Evolutionary conservation across 192 early-diverging fungal genomes (phyloP), one percentile per base, ranked within the genome.

Genomic region (Backusella mclennaniae): DNA sequence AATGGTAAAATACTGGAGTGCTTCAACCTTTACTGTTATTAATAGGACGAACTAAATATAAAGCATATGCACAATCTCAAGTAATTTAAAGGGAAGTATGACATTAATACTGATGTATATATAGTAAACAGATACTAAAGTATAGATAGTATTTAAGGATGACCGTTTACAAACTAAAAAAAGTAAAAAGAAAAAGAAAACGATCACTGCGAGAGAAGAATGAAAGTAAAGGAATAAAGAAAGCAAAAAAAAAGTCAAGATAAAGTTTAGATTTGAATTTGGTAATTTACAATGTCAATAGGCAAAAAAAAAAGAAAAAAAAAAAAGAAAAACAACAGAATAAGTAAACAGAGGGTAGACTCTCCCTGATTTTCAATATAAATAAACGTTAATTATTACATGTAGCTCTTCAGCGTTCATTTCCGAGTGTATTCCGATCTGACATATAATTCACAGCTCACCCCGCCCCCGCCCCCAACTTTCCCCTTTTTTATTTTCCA

Each of bases 321-420:
- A n/a, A 21, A 53, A 19, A 56, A 56, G 6, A 56, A 56, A 56
- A 56, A n/a, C 49, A n/a, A 19, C 15, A 52, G 49, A 39, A 39
- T 44, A 44, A 44, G 3, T 44, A 44, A 44, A 44, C 42, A 44
- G 42, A 44, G 15, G 42, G 14, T 44, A 44, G 15, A 44, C 4
- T 56, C 52, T 56, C 52, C 52, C 52, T 56, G 52, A 6, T 56
- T 56, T 56, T 56, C 52, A 56, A 56, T 56, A 56, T 56, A 56
- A 56, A 56, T 56, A 56, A 56, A 23, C n/a, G 52, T 56, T 56
- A 21, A 56, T 56, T 14, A 21, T 56, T 56, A 21, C 52, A 56
- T 56, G 19, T 21, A 56, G 52, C n/a, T 56, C 19, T 21, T 56
- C 19, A 56, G 52, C 21, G 52, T 56, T 56, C 52, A 56, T 56